Evolutionary conservation across 2,329 filamentous ascomycete species (phyloP), one percentile per base, ranked within the genome.

Genomic region (Penicillium digitatum): DNA sequence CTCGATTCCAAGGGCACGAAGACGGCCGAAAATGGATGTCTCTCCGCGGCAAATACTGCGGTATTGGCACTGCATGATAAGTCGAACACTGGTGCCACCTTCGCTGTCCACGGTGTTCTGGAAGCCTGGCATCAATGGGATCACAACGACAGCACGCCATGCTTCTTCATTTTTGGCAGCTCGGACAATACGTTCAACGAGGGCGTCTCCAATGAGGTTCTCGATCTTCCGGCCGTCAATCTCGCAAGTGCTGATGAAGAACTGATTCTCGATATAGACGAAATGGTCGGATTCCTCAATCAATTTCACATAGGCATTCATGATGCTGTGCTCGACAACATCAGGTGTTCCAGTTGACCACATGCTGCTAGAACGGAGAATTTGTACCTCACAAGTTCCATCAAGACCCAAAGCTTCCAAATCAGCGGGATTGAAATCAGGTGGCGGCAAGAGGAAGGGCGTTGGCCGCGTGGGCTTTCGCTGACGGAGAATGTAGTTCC

Each of bases 221-320:
- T 90, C 83, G 60, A 99, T 94, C 69, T 87, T 90, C 12, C 88
- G 89, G 49, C 88, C 89, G 64, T 96, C 86, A 5, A 92, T 91
- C 67, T 94, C 88, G 48, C 89, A 94, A 62, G 90, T 95, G 34
- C 90, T 95, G 72, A 99, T 89, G 77, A 95, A 99, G 75, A 97
- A 99, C 69, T 99, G 94, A 69, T 99, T 99, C 72, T 99, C 94
- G 62, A 97, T 96, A 74, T 99, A 97, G 48, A 97, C 90, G 67
- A 96, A 96, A 72, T 97, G 94, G 45, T 99, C 90, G 1, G 91
- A 96, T 61, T 93, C 88, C 62, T 94, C 87, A 63, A 99, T 99
- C 79, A 95, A 85, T 71, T 95, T 94, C 63, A 95, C 83, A 68
- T 97, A 97, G 3, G 94, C 93, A 60, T 88, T 94, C 81, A 95